Evolutionary conservation across 805 yeast genomes (phyloP).

Genomic region (Sungouiella thailandica): DNA sequence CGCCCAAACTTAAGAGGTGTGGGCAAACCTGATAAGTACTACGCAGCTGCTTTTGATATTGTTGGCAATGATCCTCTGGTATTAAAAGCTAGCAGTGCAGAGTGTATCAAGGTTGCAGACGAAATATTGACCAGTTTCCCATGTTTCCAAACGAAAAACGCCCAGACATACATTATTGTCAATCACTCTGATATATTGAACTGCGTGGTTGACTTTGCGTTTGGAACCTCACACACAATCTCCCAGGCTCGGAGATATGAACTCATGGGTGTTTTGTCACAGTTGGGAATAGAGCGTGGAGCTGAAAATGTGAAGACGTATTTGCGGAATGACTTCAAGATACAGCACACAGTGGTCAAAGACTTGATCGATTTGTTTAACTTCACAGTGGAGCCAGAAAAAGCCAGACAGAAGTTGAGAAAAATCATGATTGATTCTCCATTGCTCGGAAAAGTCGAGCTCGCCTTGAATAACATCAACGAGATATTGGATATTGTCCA

Average conservation of each 20-base stretch:
- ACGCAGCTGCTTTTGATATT: slow-evolving; percentile 85
- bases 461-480: slow-evolving; percentile 55
- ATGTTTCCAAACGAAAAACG: slow-evolving; percentile 46
- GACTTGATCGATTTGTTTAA: slow-evolving; percentile 73
- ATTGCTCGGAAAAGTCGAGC: slow-evolving; percentile 53
- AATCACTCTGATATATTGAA: slow-evolving; percentile 82
- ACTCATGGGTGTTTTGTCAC: slow-evolving; percentile 70
- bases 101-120: slow-evolving; percentile 74
- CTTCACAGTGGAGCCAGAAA: slow-evolving; percentile 64
- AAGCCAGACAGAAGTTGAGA: slow-evolving; percentile 56
- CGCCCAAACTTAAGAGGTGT: slow-evolving; percentile 54
- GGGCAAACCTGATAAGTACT: slow-evolving; percentile 70
- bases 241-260: slow-evolving; percentile 57
- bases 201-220: slow-evolving; percentile 58
- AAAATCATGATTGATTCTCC: slow-evolving; percentile 75
- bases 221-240: slow-evolving; percentile 64
- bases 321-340: slow-evolving; percentile 52
- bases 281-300: slow-evolving; percentile 64
- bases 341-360: slow-evolving; percentile 76
- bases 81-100: slow-evolving; percentile 59
- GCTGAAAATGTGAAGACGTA: slow-evolving; percentile 49
- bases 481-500: slow-evolving; percentile 52
- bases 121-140: slow-evolving; percentile 67
- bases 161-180: slow-evolving; percentile 55
- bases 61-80: slow-evolving; percentile 38